Evolutionary conservation across 345 rosid species (phyloP).

Genomic region (Hibiscus syriacus): DNA sequence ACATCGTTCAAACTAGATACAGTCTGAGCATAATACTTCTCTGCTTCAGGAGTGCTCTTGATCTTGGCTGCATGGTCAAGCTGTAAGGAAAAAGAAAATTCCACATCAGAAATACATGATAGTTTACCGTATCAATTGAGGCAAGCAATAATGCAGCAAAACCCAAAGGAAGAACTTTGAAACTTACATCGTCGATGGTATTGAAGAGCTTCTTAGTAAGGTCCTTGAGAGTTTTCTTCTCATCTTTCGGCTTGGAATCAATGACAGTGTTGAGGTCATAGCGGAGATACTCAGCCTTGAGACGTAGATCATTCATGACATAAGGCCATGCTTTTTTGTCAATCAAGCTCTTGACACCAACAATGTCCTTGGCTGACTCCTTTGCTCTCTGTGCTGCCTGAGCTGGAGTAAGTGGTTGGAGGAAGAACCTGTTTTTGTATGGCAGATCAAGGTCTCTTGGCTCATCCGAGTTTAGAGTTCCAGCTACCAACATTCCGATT

Average conservation of each 20-base stretch:
- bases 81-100: conserved; percentile 20
- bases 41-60: conserved; percentile 72
- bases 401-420: conserved; percentile 60
- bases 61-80: conserved; percentile 86
- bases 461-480: no score
- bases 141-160: not conserved
- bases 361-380: no score
- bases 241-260: no score
- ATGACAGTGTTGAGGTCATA: no score
- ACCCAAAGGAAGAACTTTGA: not conserved
- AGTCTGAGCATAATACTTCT: conserved; percentile 74
- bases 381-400: no score
- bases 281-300: conserved; percentile 64
- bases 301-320: conserved; percentile 84
- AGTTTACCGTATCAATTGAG: not conserved
- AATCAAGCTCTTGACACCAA: no score
- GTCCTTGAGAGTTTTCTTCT: no score
- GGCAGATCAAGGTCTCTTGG: no score
- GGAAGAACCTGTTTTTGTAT: conserved; percentile 54
- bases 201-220: no score
- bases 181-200: conserved; percentile 52
- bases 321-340: no score
- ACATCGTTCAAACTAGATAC: conserved; percentile 70
- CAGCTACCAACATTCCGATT: conserved; percentile 49
- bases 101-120: no score